Evolutionary conservation across 805 yeast genomes (phyloP).

Genomic region (Yarrowia phangngaensis): DNA sequence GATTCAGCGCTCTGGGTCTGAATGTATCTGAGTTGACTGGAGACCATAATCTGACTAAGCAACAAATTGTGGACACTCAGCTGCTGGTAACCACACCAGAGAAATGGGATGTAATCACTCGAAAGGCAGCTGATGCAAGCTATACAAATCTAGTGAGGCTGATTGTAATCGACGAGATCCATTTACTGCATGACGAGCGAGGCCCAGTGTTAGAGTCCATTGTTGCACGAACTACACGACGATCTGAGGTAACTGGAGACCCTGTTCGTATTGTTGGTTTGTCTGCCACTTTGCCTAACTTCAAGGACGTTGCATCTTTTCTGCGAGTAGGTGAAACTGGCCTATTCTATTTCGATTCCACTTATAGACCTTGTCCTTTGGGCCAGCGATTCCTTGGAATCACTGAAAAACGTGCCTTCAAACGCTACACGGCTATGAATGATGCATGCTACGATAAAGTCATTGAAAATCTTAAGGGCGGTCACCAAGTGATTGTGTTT

Average conservation of each 20-base stretch:
- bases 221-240: conserved; percentile 66
- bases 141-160: conserved; percentile 63
- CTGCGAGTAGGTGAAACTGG: conserved; percentile 64
- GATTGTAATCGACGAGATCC: conserved; percentile 86
- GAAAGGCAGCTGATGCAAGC: conserved; percentile 68
- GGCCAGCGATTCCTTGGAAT: conserved; percentile 86
- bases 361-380: conserved; percentile 88
- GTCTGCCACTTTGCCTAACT: conserved; percentile 91
- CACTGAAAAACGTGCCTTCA: conserved; percentile 75
- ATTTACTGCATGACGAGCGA: conserved; percentile 85
- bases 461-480: conserved; percentile 48
- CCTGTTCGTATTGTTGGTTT: conserved; percentile 73
- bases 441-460: conserved; percentile 85
- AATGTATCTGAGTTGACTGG: conserved; percentile 86
- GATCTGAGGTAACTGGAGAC: conserved; percentile 44
- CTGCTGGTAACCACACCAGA: conserved; percentile 91
- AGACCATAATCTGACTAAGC: conserved; percentile 71
- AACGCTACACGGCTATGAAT: conserved; percentile 76
- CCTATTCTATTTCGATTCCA: conserved; percentile 74
- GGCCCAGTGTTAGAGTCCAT: conserved; percentile 92
- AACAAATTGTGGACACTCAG: conserved; percentile 74
- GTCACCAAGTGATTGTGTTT: conserved; percentile 80
- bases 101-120: conserved; percentile 93
- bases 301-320: conserved; percentile 78
- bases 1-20: conserved; percentile 61